phyloP scores from a whole-genome alignment of 2,329 filamentous ascomycete genomes.

The Fusarium haematococcum region DNA sequence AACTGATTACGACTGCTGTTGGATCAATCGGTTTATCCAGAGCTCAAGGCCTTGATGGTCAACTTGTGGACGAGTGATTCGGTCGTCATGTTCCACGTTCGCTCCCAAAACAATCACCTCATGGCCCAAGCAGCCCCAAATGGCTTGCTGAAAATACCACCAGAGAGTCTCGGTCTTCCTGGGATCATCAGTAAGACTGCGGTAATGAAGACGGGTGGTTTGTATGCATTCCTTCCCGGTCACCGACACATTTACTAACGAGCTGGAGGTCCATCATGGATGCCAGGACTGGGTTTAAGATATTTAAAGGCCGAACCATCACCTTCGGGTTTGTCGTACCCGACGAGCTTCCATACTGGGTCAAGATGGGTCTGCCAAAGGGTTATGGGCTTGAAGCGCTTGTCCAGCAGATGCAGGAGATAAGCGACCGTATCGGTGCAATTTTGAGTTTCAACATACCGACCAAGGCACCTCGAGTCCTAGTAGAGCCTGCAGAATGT shows the following conservation, averaged over 20 bases:
- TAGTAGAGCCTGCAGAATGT: not conserved
- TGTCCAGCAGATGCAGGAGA: not conserved
- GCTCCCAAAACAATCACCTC: not conserved
- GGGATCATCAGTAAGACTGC: not conserved
- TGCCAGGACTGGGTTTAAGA: not conserved
- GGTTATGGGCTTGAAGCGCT: not conserved
- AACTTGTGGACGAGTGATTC: not conserved
- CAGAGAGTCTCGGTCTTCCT: not conserved
- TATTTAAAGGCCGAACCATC: not conserved
- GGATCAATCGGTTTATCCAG: not conserved
- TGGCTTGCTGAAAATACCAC: not conserved
- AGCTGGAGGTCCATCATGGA: not conserved
- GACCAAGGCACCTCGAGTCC: fast-evolving
- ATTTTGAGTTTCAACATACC: not conserved
- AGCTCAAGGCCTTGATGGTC: not conserved
- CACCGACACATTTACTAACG: not conserved
- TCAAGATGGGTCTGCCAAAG: not conserved
- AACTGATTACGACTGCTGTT: not conserved
- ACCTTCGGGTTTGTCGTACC: not conserved
- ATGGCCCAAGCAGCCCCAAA: not conserved
- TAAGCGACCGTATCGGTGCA: not conserved
- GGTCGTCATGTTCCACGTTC: not conserved
- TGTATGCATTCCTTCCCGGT: not conserved
- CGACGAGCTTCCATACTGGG: not conserved
- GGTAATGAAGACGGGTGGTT: not conserved